Conservation (phyloP, 305 asterid genomes). For the Rubia balearica region DNA sequence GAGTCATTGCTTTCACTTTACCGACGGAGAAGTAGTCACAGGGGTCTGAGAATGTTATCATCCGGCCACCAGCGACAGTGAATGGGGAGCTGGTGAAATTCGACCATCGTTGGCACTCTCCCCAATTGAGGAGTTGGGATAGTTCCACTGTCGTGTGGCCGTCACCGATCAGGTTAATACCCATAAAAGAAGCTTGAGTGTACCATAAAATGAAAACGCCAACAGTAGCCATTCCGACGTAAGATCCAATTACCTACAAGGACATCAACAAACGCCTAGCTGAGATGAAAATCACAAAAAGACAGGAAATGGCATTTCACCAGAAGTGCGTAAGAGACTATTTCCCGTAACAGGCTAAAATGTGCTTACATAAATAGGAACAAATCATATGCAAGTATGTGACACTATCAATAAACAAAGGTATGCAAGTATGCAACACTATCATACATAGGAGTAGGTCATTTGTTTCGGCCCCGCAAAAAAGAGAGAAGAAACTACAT, state of each 20-base stretch:
- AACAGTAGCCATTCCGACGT: conserved; percentile 84
- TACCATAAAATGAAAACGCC: conserved; percentile 83
- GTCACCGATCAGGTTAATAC: conserved; percentile 52
- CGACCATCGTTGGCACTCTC: conserved; percentile 74
- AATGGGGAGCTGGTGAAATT: conserved; percentile 67
- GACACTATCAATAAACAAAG: too few relatives aligned
- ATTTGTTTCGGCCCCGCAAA: too few relatives aligned
- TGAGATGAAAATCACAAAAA: too few relatives aligned
- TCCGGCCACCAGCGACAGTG: conserved; percentile 49
- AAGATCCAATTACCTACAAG: conserved; percentile 76
- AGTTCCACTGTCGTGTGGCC: conserved; percentile 71
- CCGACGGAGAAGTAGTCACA: conserved; percentile 74
- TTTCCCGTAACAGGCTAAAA: too few relatives aligned
- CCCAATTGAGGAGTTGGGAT: conserved; percentile 87
- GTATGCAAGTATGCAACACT: too few relatives aligned
- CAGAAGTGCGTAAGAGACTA: too few relatives aligned
- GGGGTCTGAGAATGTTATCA: conserved; percentile 52
- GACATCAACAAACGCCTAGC: too few relatives aligned
- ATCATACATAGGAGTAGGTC: too few relatives aligned
- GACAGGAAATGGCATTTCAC: too few relatives aligned
- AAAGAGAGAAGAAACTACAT: too few relatives aligned
- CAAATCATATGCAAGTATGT: too few relatives aligned
- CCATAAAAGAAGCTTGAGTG: conserved; percentile 73
- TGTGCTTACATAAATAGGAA: too few relatives aligned
- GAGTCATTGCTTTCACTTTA: conserved; percentile 80